Percentiles rank a stretch among this genome's conserved stretches.
Evolutionary conservation across 768 basidiomycete species (phyloP).

Genomic region (Calocera cornea): DNA sequence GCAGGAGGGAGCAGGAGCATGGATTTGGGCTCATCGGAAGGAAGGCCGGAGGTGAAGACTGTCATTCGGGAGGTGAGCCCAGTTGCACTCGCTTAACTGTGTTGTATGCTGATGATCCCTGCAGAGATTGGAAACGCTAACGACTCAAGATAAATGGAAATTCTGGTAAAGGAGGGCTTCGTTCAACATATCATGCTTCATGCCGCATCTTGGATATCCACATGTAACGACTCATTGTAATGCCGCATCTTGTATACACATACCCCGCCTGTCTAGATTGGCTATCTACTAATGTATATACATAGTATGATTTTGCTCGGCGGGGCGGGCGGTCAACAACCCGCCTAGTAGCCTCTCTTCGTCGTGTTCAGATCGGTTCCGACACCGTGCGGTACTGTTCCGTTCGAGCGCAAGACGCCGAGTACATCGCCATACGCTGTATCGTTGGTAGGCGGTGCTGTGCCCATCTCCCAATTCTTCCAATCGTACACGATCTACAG

Average conservation of each 20-base stretch:
- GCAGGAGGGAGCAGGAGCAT: not conserved
- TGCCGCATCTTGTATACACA: not conserved
- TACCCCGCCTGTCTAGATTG: not conserved
- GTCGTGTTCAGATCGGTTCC: not conserved
- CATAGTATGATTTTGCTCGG: not conserved
- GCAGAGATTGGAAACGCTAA: not conserved
- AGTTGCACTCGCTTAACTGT: no score
- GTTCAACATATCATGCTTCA: not conserved
- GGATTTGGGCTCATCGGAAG: not conserved
- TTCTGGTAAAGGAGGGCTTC: not conserved
- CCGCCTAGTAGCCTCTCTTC: not conserved
- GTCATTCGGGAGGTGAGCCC: not conserved
- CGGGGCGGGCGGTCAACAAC: not conserved
- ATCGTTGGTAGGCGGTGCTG: not conserved
- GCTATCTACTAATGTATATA: not conserved
- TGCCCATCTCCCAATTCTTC: slow-evolving; percentile 4
- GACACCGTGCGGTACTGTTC: not conserved
- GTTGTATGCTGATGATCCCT: not conserved
- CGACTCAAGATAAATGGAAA: not conserved
- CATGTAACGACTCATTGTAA: not conserved
- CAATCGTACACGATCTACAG: not conserved
- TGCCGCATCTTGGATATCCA: not conserved
- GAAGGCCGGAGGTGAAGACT: not conserved
- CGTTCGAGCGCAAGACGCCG: not conserved
- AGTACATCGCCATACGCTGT: not conserved